Base-by-base conservation (phyloP, 2,329 filamentous ascomycete species). In the Ascochyta viciae-villosae region DNA sequence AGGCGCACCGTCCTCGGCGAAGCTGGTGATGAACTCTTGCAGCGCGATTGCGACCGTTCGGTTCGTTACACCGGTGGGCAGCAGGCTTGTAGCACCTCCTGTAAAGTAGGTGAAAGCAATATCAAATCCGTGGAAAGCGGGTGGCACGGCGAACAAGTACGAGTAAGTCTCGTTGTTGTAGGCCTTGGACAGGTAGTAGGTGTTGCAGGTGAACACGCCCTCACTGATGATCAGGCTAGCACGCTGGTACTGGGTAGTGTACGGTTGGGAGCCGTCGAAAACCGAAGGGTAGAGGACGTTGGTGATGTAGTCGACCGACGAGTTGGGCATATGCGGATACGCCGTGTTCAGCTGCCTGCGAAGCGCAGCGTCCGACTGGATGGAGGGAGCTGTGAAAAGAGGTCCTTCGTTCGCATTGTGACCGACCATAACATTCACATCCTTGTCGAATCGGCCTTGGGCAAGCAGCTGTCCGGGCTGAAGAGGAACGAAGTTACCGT, bases 61-160 rank as follows among this genome's bases (percentile, higher is more conserved):
- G 56, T 76, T 77, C 26, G 46, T 46, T 10, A 72, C 68, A 37
- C 45, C 53, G 1, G 54, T 41, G 2, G 62, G 63, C 34, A 44
- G 39, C 8, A 54, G 29, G 19, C 47, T 48, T 4, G 51, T 38
- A 15, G 62, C 62, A 4, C 71, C 72, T 24, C 72, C 76, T 38
- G 80, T 78, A 72, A 79, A 86, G 71, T 81, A 85, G 0, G 81
- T 83, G 61, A 83, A 85, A 0, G 76, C 57, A 4, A 84, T 61
- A 60, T 87, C 85, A 46, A 77, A 68, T 16, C 79, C 82, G 64
- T 87, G 85, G 33, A 83, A 73, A 7, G 77, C 83, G 0, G 83
- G 83, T 0, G 80, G 80, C 1, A 84, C 76, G 22, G 78, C 74
- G 64, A 86, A 87, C 23, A 81, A 69, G 72, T 86, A 86, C 2